Evolutionary conservation across 768 basidiomycete genomes (phyloP).

Genomic region (Phylloporus arenicola): DNA sequence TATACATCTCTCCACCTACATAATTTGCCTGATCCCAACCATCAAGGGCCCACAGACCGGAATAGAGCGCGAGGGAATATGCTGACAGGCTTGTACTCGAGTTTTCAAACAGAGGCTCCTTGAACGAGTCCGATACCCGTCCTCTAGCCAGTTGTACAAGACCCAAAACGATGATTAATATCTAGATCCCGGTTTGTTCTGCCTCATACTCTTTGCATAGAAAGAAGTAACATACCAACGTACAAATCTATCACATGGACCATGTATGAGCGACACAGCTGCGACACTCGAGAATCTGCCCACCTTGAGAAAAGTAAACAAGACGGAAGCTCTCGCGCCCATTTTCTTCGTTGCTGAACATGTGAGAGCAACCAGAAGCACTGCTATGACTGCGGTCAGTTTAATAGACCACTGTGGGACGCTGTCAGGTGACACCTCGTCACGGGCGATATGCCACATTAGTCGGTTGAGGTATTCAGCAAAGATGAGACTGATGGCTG

Average conservation of each 20-base stretch:
- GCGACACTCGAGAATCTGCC: conserved; percentile 2
- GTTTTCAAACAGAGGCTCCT: conserved; percentile 60
- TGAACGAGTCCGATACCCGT: conserved; percentile 62
- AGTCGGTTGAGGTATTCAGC: conserved; percentile 90
- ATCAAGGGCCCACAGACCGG: conserved; percentile 92
- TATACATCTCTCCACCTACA: conserved; percentile 82
- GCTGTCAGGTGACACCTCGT: conserved; percentile 66
- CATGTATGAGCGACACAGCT: conserved; percentile 1
- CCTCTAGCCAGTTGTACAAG: conserved; percentile 71
- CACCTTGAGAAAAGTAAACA: conserved; percentile 89
- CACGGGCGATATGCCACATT: conserved; percentile 69
- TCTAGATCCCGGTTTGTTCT: conserved; percentile 31
- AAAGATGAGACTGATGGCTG: conserved; percentile 86
- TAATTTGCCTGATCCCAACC: conserved; percentile 95
- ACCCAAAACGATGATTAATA: conserved; percentile 73
- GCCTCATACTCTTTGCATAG: neutral
- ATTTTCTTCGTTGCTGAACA: conserved; percentile 74
- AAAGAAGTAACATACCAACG: conserved; percentile 46
- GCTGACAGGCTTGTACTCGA: conserved; percentile 75
- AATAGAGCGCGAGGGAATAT: conserved; percentile 93
- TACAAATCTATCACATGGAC: conserved; percentile 43
- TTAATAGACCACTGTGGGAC: conserved; percentile 92
- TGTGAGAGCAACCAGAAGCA: conserved; percentile 66
- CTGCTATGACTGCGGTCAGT: conserved; percentile 70
- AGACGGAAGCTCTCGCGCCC: conserved; percentile 75